phyloP scores from a whole-genome alignment of 1,284 basidiomycete species.

The Heterobasidion occidentale region DNA sequence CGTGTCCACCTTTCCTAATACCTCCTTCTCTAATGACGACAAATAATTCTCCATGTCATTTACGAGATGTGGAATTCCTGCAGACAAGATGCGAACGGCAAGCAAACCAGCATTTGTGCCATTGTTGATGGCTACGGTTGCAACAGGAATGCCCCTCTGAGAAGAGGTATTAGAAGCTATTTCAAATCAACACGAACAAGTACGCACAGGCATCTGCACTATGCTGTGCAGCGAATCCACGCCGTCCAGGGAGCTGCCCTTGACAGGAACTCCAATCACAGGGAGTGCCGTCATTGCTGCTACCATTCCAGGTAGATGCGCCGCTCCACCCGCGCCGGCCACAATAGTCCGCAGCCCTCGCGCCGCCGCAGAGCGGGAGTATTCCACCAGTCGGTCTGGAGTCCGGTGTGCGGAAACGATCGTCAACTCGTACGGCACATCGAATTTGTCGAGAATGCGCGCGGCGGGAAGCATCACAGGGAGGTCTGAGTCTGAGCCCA shows the following conservation, averaged over 20 bases:
- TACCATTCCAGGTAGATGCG: constrained; percentile 98
- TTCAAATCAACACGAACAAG: constrained; percentile 1
- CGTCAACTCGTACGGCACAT: constrained; percentile 87
- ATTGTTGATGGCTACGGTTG: constrained; percentile 97
- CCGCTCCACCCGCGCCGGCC: constrained; percentile 95
- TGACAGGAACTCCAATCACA: constrained; percentile 96
- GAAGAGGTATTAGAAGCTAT: neutral
- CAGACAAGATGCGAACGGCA: constrained; percentile 82
- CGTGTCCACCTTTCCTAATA: constrained; percentile 76
- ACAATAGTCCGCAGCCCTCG: constrained; percentile 81
- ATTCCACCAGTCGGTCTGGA: constrained; percentile 80
- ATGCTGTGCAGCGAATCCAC: constrained; percentile 97
- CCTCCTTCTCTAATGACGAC: constrained; percentile 72
- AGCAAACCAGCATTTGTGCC: constrained; percentile 91
- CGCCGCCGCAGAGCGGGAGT: constrained; percentile 70
- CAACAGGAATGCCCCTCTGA: constrained; percentile 92
- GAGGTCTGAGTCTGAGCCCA: constrained; percentile 99
- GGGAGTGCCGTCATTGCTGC: constrained; percentile 90
- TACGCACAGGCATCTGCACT: constrained; percentile 94
- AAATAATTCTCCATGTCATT: constrained; percentile 74
- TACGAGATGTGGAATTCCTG: constrained; percentile 63
- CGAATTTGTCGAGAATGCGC: constrained; percentile 75
- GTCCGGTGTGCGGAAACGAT: constrained; percentile 97
- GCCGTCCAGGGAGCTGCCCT: constrained; percentile 89
- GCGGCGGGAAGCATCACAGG: constrained; percentile 91